phyloP scores from a whole-genome alignment of 2,329 filamentous ascomycete genomes.

The Lecanosticta acicola region DNA sequence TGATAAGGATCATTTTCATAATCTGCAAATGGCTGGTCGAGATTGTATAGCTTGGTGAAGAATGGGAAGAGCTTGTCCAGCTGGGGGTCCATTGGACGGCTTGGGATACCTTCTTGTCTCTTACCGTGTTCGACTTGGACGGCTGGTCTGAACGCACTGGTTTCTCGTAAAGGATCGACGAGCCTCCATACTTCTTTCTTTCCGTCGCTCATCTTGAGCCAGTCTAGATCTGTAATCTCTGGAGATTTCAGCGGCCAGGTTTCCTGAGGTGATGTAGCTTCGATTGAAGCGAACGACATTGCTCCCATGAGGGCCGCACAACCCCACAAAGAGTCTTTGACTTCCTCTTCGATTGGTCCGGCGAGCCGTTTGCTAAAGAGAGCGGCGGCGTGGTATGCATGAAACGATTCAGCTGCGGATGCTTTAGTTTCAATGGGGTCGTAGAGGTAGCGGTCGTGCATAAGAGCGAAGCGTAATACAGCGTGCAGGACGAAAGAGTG shows the following conservation, averaged over 20 bases:
- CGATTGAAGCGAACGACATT: constrained; percentile 43
- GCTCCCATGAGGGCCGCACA: constrained; percentile 45
- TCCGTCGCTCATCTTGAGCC: constrained; percentile 53
- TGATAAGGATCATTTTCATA: constrained; percentile 29
- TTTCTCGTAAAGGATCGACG: constrained; percentile 44
- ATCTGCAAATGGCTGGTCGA: constrained; percentile 17
- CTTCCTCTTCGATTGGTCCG: constrained; percentile 31
- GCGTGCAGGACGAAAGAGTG: constrained; percentile 52
- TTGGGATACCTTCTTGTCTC: constrained; percentile 1
- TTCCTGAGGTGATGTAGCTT: constrained; percentile 39
- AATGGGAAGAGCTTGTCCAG: constrained; percentile 16
- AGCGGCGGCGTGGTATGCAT: constrained; percentile 45
- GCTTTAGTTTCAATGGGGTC: constrained; percentile 16
- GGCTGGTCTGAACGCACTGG: constrained; percentile 43
- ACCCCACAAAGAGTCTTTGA: constrained; percentile 46
- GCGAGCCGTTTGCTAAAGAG: constrained; percentile 45
- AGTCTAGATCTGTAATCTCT: constrained; percentile 47
- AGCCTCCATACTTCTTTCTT: constrained; percentile 52
- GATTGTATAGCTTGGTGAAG: constrained; percentile 22
- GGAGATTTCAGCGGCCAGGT: constrained; percentile 53
- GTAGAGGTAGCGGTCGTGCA: constrained; percentile 48
- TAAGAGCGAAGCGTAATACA: constrained; percentile 47
- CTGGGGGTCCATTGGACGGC: constrained; percentile 8
- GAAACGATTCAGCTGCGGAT: constrained; percentile 38
- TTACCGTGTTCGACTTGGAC: constrained; percentile 21